Base-by-base conservation (phyloP, 2,329 filamentous ascomycete genomes). In the Westerdykella aurantiaca region DNA sequence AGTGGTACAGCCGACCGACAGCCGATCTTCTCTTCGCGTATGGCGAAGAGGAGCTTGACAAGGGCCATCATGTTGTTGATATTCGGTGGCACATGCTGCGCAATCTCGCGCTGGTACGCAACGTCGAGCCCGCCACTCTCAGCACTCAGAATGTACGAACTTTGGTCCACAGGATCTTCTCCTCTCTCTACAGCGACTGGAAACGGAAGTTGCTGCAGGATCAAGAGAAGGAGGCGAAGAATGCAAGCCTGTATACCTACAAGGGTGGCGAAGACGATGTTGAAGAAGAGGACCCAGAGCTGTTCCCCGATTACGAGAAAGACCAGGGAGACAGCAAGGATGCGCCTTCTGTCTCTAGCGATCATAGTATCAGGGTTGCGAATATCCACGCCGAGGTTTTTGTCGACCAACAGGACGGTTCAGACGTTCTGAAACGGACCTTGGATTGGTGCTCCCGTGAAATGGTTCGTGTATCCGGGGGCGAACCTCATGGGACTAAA, bases 201-300 rank as follows among this genome's bases (percentile, higher is more conserved):
- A 86, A 81, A 53, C 77, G 79, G 40, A 84, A 85, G 59, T 78
- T 95, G 2, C 79, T 84, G 42, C 74, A 81, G 16, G 90, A 96
- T 51, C 85, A 88, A 56, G 81, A 83, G 55, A 80, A 86, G 38
- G 82, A 86, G 53, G 83, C 86, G 14, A 77, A 80, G 22, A 86
- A 85, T 49, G 81, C 79, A 5, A 89, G 86, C 49, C 68, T 95
- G 33, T 98, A 95, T 67, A 83, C 82, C 16, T 96, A 93, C 69
- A 81, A 82, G 50, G 91, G 90, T 25, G 83, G 82, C 33, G 85
- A 90, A 38, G 81, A 87, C 51, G 85, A 94, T 44, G 83, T 86
- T 55, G 78, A 84, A 49, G 79, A 85, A 43, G 86, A 93, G 50
- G 83, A 95, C 51, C 77, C 83, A 16, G 78, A 85, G 50, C 72